Conservation (phyloP, 2,329 filamentous ascomycete species). For the Paraconiothyrium sp. region DNA sequence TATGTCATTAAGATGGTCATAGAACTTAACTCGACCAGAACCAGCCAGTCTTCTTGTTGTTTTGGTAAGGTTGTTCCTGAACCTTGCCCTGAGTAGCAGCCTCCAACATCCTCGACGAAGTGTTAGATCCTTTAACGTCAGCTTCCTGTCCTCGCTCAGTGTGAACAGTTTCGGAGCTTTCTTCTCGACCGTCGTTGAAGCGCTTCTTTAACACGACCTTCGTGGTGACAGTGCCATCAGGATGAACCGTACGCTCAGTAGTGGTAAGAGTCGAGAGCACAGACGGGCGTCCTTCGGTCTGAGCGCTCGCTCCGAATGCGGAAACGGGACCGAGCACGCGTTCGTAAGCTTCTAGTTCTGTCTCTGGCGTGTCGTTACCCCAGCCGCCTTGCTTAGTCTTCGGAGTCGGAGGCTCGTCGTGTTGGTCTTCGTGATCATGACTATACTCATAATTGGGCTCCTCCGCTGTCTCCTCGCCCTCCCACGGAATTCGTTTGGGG, state of each 20-base stretch:
- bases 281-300: conserved; percentile 35
- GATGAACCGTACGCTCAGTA: conserved; percentile 63
- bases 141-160: conserved; percentile 45
- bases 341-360: conserved; percentile 65
- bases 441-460: conserved; percentile 47
- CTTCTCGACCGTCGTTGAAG: conserved; percentile 69
- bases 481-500: conserved; percentile 28
- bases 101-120: conserved; percentile 15
- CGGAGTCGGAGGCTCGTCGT: conserved; percentile 47
- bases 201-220: conserved; percentile 66
- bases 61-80: conserved; percentile 13
- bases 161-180: conserved; percentile 65
- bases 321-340: conserved; percentile 52
- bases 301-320: conserved; percentile 19
- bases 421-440: conserved; percentile 43
- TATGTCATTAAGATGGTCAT: background rate
- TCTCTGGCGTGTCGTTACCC: conserved; percentile 32
- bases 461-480: conserved; percentile 29
- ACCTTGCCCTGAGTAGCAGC: conserved; percentile 13
- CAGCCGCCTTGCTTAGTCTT: conserved; percentile 27
- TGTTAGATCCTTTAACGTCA: background rate
- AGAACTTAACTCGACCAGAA: conserved; percentile 41
- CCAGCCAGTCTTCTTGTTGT: conserved; percentile 37
- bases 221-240: conserved; percentile 67
- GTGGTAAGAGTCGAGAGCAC: conserved; percentile 67